Conservation (phyloP, 1,284 basidiomycete species). For the Quambalaria eucalypti region DNA sequence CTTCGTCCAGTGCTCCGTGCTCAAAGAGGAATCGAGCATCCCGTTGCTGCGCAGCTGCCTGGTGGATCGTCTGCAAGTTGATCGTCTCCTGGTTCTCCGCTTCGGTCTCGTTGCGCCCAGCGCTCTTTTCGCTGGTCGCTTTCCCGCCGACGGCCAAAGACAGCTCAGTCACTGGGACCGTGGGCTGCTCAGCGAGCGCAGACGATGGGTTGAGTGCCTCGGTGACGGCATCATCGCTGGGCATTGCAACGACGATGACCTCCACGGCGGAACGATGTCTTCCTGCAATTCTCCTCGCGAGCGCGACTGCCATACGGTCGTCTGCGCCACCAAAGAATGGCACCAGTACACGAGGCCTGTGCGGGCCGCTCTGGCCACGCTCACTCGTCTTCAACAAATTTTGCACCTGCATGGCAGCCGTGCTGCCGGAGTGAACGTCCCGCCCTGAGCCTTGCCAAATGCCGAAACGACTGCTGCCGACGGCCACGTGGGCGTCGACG, state of each 20-base stretch:
- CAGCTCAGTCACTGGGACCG: too few relatives aligned
- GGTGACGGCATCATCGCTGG: slow-evolving; percentile 8
- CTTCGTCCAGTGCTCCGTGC: not conserved
- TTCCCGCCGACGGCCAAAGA: too few relatives aligned
- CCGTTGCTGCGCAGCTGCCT: not conserved
- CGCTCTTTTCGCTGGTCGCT: too few relatives aligned
- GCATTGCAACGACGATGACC: slow-evolving; percentile 15
- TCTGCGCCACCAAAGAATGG: slow-evolving; percentile 28
- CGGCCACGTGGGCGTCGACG: too few relatives aligned
- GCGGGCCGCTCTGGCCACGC: too few relatives aligned
- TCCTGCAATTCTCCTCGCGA: slow-evolving; percentile 12
- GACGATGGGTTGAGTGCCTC: not conserved
- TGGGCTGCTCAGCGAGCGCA: too few relatives aligned
- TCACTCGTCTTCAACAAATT: too few relatives aligned
- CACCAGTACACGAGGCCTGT: slow-evolving; percentile 11
- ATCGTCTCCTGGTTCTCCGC: slow-evolving; percentile 2
- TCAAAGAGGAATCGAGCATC: not conserved
- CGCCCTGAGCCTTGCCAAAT: too few relatives aligned
- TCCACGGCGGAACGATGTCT: slow-evolving; percentile 11
- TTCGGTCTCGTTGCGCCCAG: not conserved
- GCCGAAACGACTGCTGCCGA: too few relatives aligned
- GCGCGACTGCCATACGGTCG: slow-evolving; percentile 21
- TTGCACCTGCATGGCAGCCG: too few relatives aligned
- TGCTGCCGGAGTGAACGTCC: too few relatives aligned
- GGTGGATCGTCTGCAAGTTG: not conserved